Percentiles rank a stretch among this genome's conserved stretches.
Evolutionary conservation across 306 rosid species (phyloP).

Genomic region (Senna tora): DNA sequence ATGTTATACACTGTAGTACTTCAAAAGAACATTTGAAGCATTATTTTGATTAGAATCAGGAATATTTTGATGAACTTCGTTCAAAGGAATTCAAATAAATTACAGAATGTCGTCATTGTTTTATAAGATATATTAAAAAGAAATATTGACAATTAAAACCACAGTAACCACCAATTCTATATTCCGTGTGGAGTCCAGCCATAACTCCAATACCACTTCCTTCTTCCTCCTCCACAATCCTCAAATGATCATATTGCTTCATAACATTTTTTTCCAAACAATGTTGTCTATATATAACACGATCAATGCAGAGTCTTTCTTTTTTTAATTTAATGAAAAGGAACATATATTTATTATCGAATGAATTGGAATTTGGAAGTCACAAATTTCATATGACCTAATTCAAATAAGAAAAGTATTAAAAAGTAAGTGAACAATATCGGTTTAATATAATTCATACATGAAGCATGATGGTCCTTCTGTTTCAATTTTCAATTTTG

Average conservation of each 20-base stretch:
- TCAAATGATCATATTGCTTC: background rate
- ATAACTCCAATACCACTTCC: background rate
- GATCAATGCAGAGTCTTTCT: background rate
- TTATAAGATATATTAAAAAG: background rate
- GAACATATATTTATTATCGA: too few species aligned
- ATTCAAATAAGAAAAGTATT: too few species aligned
- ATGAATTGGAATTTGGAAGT: too few species aligned
- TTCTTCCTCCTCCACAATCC: background rate
- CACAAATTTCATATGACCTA: too few species aligned
- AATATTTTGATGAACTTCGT: background rate
- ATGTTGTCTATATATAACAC: too few species aligned
- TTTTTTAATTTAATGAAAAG: too few species aligned
- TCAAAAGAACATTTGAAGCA: background rate
- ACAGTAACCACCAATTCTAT: constrained; percentile 7
- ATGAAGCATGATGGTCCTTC: background rate
- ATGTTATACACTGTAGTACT: background rate
- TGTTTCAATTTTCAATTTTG: background rate
- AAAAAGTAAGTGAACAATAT: background rate
- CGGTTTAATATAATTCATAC: background rate
- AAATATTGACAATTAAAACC: background rate
- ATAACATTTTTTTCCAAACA: too few species aligned
- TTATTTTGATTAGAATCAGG: background rate
- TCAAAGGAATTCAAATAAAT: background rate
- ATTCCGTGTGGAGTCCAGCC: constrained; percentile 16
- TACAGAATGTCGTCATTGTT: background rate